Base-by-base conservation (phyloP, 805 yeast genomes). In the Saturnispora dispora region DNA sequence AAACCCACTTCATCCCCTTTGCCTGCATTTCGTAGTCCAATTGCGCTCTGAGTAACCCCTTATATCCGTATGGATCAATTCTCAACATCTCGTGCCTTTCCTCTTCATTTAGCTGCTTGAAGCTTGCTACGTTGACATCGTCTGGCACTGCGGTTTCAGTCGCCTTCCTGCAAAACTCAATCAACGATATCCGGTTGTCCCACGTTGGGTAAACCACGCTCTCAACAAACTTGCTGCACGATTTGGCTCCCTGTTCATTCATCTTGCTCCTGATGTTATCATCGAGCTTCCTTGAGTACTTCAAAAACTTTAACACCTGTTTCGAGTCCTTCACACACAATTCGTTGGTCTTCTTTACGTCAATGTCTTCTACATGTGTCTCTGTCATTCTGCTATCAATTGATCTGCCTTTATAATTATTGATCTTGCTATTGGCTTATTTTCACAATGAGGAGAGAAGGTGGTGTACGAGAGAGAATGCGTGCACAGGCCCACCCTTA, bases 1-100 rank as follows among this genome's bases (percentile, higher is more conserved):
- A 49, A 18, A 49, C 37, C 48, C 52, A 44, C 22, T 30, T 32
- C 15, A 49, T 15, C 18, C 48, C 52, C 22, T 30, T 36, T 8
- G 45, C 44, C 25, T 49, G 43, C 32, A 56, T 59, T 37, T 58
- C 64, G n/a, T 58, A 58, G 28, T 63, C 64, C 18, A 64, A 62
- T 25, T 58, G 63, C 11, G 56, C 10, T 57, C 63, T 28, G 51
- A 59, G 5, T 53, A 63, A n/a, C 58, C 66, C 9, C 47, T 72
- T 68, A 10, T 69, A 65, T 3, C 76, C 77, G 56, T 79, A 79
- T 1, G 83, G 82, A 57, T 79, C 81, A 5, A 74, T 56, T 28
- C 78, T 65, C 64, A 41, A 63, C 55, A 55, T 47, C 32, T 54
- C 55, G 55, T 52, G 60, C 32, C 53, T 53, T 45, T 50, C 63